These are phyloP conservation scores for Blastobotrys malaysiensis DNA, from an alignment of 1,139 yeast genomes.

Conservation along the genomic window DNA sequence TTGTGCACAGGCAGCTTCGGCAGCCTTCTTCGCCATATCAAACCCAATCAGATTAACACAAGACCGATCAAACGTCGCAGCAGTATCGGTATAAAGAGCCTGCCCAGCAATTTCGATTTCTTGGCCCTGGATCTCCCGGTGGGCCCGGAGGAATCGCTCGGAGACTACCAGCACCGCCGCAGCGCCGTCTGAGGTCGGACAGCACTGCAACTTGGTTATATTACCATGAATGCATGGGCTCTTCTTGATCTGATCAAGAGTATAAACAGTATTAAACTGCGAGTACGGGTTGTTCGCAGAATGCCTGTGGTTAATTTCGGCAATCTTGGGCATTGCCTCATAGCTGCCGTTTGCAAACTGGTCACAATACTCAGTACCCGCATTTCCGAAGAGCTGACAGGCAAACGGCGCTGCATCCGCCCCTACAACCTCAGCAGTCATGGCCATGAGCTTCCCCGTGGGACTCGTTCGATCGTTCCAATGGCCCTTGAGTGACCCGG, in stretches of 20 bases:
- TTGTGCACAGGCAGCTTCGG: conserved; percentile 16
- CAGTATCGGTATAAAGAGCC: conserved; percentile 25
- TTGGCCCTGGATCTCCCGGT: conserved; percentile 25
- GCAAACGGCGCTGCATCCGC: conserved; percentile 23
- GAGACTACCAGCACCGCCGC: conserved; percentile 77
- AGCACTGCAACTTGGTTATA: conserved; percentile 29
- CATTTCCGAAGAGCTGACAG: conserved; percentile 31
- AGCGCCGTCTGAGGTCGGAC: conserved; percentile 60
- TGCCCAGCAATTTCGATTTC: conserved; percentile 30
- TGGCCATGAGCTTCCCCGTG: conserved; percentile 20
- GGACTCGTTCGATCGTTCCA: conserved; percentile 28
- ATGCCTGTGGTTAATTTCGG: conserved; percentile 28
- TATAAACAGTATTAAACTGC: conserved; percentile 28
- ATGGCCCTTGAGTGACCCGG: conserved; percentile 25
- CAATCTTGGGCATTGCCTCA: conserved; percentile 27
- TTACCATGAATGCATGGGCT: conserved; percentile 23
- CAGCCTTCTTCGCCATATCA: conserved; percentile 27
- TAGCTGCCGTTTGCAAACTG: conserved; percentile 20
- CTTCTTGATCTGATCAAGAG: conserved; percentile 26
- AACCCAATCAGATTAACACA: conserved; percentile 28
- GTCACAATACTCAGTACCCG: conserved; percentile 27
- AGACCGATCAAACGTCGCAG: conserved; percentile 22
- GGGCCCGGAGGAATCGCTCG: conserved; percentile 57
- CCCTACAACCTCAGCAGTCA: conserved; percentile 22
- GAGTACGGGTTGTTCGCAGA: conserved; percentile 31